Base-by-base conservation (phyloP, 495 filamentous ascomycete species). In the Xylaria venustula region DNA sequence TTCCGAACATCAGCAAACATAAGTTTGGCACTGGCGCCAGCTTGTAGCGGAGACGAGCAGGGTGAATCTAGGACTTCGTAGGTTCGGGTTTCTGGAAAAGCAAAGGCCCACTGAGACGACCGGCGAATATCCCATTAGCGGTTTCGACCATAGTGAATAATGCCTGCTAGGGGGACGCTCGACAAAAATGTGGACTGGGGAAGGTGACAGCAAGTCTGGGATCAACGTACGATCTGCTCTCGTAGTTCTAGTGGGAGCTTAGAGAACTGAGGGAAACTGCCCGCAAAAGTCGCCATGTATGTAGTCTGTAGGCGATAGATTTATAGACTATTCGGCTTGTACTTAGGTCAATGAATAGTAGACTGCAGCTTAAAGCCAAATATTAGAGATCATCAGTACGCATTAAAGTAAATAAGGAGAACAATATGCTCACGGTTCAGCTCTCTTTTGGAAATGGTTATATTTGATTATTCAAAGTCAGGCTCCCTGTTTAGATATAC, bases 1-100 rank as follows among this genome's bases (percentile, higher is more conserved):
- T 74, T 74, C 42, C 78, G 77, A 23, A 79, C 63, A 56, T 81
- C 78, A 53, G 78, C 78, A 58, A 81, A 81, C 76, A 79, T 79
- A 20, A 81, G 56, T 40, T 75, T 76, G 45, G 74, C 63, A 14
- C 73, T 72, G 78, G 71, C 8, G 30, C 72, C 71, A 9, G 73
- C 73, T 48, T 74, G 75, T 22, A 63, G 56, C 52, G 67, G 72
- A 49, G 70, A 67, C 11, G 78, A 72, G 51, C 72, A 72, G 28
- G 78, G 78, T 3, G 77, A 75, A 59, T 81, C 78, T 32, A 81
- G 66, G 6, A 81, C 76, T 57, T 81, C 78, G 65, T 77, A 81
- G 9, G 79, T 76, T 48, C 78, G 77, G 15, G 76, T 41, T 34
- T 79, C 76, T 11, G 78, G 78, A 32, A 81, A 68, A 2, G 78